Base-by-base conservation (phyloP, 163 green algal genomes). In the Scenedesmus sp. region DNA sequence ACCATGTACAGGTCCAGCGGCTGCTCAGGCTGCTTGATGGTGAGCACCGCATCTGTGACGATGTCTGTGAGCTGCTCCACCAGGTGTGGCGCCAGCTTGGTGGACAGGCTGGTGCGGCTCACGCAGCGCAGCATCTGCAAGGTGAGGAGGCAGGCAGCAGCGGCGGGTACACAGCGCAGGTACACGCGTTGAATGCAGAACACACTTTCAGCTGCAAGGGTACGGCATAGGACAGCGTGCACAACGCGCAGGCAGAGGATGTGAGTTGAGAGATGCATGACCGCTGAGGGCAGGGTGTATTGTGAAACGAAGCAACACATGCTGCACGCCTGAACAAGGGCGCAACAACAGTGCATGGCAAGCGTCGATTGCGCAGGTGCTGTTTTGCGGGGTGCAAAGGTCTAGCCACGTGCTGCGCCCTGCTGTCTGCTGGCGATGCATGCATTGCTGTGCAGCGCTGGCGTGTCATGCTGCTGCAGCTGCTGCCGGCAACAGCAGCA, bases 61-160 rank as follows among this genome's bases (percentile, higher is more conserved):
- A 99, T 99, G 94, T 99, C 97, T 23, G 98, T 99, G 91, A 99
- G 96, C 94, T 98, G 96, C 91, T 99, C 98, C 13, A 97, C 98
- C 92, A 99, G 93, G 46, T 96, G 90, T 91, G 82, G 84, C 18
- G 70, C 59, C 56, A 93, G 92, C 90, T 99, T 99, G 64, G 98
- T 99, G 79, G 97, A 94, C 86, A 99, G 95, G 67, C 96, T 96
- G 54, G 98, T 99, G 90, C 97, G 95, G 0, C 98, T 98, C 55
- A 99, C 96, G 87, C 98, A 99, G 66, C 93, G 94, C 82, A 99
- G 96, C 84, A 96, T 91, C 94, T 91, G 87, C 9, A 8, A 1
- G 55, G 20, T 15, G 55, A 16, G 18, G 56, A 46, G 55, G 15
- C 15, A 46, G 26, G 26, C 54, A 90, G 15, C 62, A 77, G 34